Conservation (phyloP, 495 filamentous ascomycete genomes). For the Penicillium angulare region DNA sequence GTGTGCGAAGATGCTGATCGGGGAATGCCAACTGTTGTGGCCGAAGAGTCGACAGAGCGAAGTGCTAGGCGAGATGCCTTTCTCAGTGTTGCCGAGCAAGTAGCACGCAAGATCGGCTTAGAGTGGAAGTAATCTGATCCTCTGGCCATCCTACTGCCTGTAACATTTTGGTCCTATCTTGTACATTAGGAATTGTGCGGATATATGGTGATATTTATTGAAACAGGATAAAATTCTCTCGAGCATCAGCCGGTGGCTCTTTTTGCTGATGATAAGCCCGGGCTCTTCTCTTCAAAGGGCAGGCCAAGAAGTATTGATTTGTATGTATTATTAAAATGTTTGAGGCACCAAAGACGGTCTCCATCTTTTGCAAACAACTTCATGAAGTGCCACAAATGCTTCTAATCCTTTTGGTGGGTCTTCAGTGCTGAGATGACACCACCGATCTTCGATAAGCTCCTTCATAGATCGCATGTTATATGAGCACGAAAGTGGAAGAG, state of each 20-base stretch:
- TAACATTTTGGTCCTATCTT: not conserved
- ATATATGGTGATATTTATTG: not conserved
- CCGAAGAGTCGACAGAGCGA: constrained; percentile 74
- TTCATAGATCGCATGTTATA: constrained; percentile 7
- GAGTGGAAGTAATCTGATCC: constrained; percentile 16
- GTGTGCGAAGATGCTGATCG: constrained; percentile 89
- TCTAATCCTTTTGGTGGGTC: not conserved
- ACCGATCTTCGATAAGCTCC: not conserved
- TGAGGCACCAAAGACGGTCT: not conserved
- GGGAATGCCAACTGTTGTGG: constrained; percentile 87
- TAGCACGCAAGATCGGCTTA: constrained; percentile 52
- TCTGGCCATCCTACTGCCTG: not conserved
- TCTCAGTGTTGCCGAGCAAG: constrained; percentile 61
- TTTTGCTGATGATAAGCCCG: too few relatives aligned
- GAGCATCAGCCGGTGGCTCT: too few relatives aligned
- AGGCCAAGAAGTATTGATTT: too few relatives aligned
- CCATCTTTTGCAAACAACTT: not conserved
- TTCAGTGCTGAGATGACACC: not conserved
- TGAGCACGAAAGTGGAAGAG: not conserved
- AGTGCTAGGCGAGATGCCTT: constrained; percentile 71
- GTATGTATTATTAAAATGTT: too few relatives aligned
- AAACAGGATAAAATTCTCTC: too few relatives aligned
- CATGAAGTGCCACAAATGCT: not conserved
- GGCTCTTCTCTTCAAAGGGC: too few relatives aligned
- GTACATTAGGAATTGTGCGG: not conserved